Base-by-base conservation (phyloP, 495 filamentous ascomycete genomes). In the Lophiotrema nucula region DNA sequence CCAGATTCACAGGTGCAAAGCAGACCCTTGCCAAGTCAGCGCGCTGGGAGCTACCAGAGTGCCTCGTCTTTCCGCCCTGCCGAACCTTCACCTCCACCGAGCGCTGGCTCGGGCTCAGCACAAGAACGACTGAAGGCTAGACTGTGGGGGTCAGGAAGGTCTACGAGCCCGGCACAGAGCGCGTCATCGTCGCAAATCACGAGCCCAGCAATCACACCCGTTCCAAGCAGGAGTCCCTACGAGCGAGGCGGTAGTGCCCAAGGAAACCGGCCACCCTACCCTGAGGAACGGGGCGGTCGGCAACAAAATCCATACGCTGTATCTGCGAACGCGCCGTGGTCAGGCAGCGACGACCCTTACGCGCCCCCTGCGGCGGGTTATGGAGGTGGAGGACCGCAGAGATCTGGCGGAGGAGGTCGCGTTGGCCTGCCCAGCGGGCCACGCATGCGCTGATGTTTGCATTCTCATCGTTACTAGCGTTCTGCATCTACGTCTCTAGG, bases 1-100 rank as follows among this genome's bases (percentile, higher is more conserved):
- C 56, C 49, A 26, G 65, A 71, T 21, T 75, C 76, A 0, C 68
- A 76, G 15, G 69, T 76, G 4, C 70, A 78, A 27, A 67, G 76
- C n/a, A 70, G 87, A 22, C 86, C 84, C 12, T 65, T 88, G 56
- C 86, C 84, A 5, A 88, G 84, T 57, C 88, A 91, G 70, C 73
- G 85, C 16, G 79, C 78, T 2, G 87, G 86, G 4, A 90, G 88
- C 56, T 87, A 88, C 66, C 88, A 92, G 73, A 58, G 56, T 31
- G 48, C 46, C 28, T 43, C 41, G 10, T 53, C 58, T 73, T 71
- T 23, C 44, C 65, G 21, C 55, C 19, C 39, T 6, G 65, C 47
- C 5, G 66, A 69, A 22, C 57, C 49, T 13, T 61, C 49, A 69
- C 67, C 50, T 60, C 72, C 66, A 66, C 73, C 60, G 67, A 72